Percentiles rank a stretch among this genome's conserved stretches.
Evolutionary conservation across 306 rosid genomes (phyloP).

Genomic region (Malus sylvestris): DNA sequence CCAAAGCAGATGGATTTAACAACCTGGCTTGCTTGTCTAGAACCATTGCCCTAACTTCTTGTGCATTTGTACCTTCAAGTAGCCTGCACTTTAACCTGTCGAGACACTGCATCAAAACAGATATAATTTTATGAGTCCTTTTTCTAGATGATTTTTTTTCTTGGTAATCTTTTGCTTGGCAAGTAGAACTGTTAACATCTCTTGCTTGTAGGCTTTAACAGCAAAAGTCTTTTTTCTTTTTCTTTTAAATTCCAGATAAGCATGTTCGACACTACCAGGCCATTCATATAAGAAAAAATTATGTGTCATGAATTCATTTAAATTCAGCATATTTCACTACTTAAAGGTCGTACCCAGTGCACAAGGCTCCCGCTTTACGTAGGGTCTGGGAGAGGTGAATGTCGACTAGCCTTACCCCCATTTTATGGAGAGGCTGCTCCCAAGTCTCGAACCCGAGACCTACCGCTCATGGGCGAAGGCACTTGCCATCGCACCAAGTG

Average conservation of each 20-base stretch:
- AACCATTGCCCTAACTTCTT: constrained; percentile 99
- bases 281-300: not conserved
- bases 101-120: constrained; percentile 64
- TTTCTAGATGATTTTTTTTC: too few relatives aligned
- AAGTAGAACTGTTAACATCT: not conserved
- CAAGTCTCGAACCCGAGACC: too few relatives aligned
- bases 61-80: constrained; percentile 90
- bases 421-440: too few relatives aligned
- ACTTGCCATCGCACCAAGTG: too few relatives aligned
- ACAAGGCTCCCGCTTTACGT: too few relatives aligned
- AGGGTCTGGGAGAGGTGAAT: too few relatives aligned
- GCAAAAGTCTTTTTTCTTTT: not conserved
- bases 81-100: constrained; percentile 97
- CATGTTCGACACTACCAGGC: not conserved
- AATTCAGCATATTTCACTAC: not conserved
- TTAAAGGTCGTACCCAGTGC: not conserved
- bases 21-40: constrained; percentile 96
- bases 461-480: too few relatives aligned
- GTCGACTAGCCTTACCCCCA: too few relatives aligned
- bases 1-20: constrained; percentile 79
- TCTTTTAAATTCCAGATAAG: too few relatives aligned
- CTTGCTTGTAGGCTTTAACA: not conserved
- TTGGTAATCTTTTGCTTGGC: not conserved
- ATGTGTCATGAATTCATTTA: not conserved
- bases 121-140: not conserved